Evolutionary conservation across 1,284 basidiomycete species (phyloP), one percentile per base, ranked within the genome.

Genomic region (Puccinia polysora): DNA sequence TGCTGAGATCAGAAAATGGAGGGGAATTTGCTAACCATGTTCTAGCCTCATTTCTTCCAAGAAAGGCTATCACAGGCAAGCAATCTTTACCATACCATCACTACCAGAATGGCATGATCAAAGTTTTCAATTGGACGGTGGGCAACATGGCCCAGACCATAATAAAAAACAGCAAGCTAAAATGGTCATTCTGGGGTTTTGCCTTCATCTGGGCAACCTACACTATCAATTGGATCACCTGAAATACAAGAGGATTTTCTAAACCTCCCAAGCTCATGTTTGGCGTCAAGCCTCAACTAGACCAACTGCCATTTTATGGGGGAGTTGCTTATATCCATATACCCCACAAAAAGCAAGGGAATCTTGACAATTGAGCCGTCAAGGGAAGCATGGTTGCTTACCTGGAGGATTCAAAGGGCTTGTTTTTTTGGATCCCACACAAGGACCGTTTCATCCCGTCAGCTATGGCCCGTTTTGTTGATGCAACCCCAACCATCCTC

Each of bases 241-340:
- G 56, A 10, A 43, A 15, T 1, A 40, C n/a, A 6, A 67, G 50
- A 12, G 38, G 36, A 6, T 3, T 10, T 0, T 15, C 30, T 2
- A 67, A 32, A 2, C 53, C 53, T 32, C 43, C n/a, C 20, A 20
- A 67, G 52, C 15, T 30, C 6, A 15, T 67, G 25, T 65, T 65
- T 40, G 49, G 50, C 3, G 0, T 4, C 1, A 52, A 65, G 40
- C 47, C 63, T 8, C n/a, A 23, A 3, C 20, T 53, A 6, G 47
- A 65, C 15, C 7, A 20, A 18, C 8, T 38, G 6, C 20, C 25
- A 2, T 20, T 2, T 25, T 65, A 52, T 53, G 63, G 63, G 7
- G 49, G 38, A 10, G 28, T n/a, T 3, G 63, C 63, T 2, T 65
- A 36, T 34, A 23, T 65, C 30, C 63, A 65, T 14, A 43, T 65